Evolutionary conservation across 495 filamentous ascomycete species (phyloP), one percentile per base, ranked within the genome.

Genomic region (Tirmania nivea): DNA sequence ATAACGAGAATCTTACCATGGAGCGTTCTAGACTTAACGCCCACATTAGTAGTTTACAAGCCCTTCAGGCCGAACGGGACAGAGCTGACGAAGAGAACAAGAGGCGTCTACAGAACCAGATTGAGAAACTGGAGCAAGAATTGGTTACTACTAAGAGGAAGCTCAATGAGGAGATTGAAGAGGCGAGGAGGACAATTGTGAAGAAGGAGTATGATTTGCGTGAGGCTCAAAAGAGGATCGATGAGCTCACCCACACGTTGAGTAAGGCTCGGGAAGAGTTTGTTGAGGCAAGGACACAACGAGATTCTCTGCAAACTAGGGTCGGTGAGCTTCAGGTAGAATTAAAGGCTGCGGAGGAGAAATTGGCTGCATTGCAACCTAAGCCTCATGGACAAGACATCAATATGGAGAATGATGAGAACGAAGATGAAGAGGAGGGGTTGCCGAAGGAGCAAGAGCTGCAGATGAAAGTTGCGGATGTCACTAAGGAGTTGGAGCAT

Each of bases 271-370:
- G 86, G 37, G 87, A 94, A 66, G 83, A 93, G 62, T 74, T 88
- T 54, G 77, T 84, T 49, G 80, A 79, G 9, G 75, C 79, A 9
- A 93, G 89, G 69, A 90, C 87, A 10, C 80, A 77, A 8, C 78
- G 83, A 19, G 90, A 95, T 65, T 81, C 93, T 63, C 71, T 96
- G 1, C 88, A 93, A 62, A 72, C 80, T 12, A 74, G 86, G 50
- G 84, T 94, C 12, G 81, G 92, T 56, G 89, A 96, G 66, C 70
- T 96, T 51, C 80, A 78, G 49, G 82, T 89, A 52, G 84, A 95
- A 65, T 74, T 96, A 36, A 79, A 79, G 59, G 84, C 79, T 62
- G 84, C 86, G 8, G 86, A 95, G 65, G 92, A 96, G 62, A 80
- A 83, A 20, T 69, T 83, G 11, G 80, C 80, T 56, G 77, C 83